phyloP scores from a whole-genome alignment of 208 protist species.

The Wallacemonas sp. region DNA sequence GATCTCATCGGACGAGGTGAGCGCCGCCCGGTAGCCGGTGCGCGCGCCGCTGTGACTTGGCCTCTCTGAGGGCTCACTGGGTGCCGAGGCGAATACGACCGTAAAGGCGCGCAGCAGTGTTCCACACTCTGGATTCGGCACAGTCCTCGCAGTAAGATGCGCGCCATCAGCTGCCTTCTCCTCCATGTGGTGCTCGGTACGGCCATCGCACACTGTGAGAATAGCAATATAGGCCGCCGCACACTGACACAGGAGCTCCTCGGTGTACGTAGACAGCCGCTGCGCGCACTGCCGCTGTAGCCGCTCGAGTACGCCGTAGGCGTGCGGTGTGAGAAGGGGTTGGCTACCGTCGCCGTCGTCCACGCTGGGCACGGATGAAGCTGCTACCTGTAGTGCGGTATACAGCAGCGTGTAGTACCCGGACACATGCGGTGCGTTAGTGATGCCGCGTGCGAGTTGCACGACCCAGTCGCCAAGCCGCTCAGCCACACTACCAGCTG shows the following conservation, averaged over 20 bases:
- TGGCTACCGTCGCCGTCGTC: neutral
- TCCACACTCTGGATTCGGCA: neutral
- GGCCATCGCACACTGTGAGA: neutral
- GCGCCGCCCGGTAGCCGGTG: too few species aligned
- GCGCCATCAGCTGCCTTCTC: neutral
- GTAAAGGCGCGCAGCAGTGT: neutral
- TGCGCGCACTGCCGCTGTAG: slow-evolving; percentile 11
- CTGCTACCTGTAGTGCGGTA: slow-evolving; percentile 17
- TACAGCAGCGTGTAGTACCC: slow-evolving; percentile 48
- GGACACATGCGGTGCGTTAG: slow-evolving; percentile 23
- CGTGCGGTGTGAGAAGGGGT: slow-evolving; percentile 1
- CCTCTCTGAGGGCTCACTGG: neutral
- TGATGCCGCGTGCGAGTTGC: neutral
- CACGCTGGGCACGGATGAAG: neutral
- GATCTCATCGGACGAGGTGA: neutral
- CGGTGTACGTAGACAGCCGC: slow-evolving; percentile 25
- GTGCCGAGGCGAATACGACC: neutral
- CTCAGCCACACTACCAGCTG: neutral
- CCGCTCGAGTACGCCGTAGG: neutral
- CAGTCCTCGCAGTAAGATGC: too few species aligned
- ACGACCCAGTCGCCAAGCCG: slow-evolving; percentile 3
- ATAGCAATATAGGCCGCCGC: slow-evolving; percentile 7
- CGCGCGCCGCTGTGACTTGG: neutral
- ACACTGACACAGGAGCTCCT: slow-evolving; percentile 45
- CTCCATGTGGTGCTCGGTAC: neutral